These are phyloP conservation scores for Geoglossum glabrum DNA, from an alignment of 495 filamentous ascomycete species.

Conservation along the genomic window DNA sequence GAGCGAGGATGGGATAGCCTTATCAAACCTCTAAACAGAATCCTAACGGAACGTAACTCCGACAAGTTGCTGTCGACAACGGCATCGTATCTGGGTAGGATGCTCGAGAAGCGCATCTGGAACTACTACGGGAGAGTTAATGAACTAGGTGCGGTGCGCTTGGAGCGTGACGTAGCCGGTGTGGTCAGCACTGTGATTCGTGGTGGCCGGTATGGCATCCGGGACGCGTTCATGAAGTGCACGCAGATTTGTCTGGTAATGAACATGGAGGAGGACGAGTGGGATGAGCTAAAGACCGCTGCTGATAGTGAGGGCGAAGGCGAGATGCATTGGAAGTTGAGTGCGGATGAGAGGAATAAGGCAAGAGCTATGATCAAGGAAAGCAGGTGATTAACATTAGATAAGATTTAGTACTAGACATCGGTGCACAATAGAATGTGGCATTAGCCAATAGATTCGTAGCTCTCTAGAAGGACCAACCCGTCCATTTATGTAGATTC, in stretches of 20 bases:
- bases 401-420: background rate
- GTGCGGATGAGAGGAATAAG: constrained; percentile 38
- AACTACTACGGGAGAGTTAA: constrained; percentile 64
- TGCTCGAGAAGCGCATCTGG: constrained; percentile 84
- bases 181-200: constrained; percentile 58
- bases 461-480: background rate
- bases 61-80: constrained; percentile 51
- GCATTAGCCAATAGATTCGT: background rate
- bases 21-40: constrained; percentile 61
- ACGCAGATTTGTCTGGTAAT: constrained; percentile 75
- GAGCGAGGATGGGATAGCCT: constrained; percentile 66
- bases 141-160: constrained; percentile 61
- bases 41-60: constrained; percentile 55
- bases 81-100: constrained; percentile 45
- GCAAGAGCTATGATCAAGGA: constrained; percentile 36
- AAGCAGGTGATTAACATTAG: background rate
- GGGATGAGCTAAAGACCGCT: constrained; percentile 53
- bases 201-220: constrained; percentile 54
- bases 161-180: constrained; percentile 73
- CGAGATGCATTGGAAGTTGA: constrained; percentile 32
- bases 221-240: constrained; percentile 62
- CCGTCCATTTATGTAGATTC: background rate
- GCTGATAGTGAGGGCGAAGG: constrained; percentile 24
- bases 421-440: background rate
- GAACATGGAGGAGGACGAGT: constrained; percentile 96